A percentile compares a stretch with the other conserved stretches of the same genome.
Conservation (phyloP, 108 stramenopile genomes). For the Bacterosira constricta region DNA sequence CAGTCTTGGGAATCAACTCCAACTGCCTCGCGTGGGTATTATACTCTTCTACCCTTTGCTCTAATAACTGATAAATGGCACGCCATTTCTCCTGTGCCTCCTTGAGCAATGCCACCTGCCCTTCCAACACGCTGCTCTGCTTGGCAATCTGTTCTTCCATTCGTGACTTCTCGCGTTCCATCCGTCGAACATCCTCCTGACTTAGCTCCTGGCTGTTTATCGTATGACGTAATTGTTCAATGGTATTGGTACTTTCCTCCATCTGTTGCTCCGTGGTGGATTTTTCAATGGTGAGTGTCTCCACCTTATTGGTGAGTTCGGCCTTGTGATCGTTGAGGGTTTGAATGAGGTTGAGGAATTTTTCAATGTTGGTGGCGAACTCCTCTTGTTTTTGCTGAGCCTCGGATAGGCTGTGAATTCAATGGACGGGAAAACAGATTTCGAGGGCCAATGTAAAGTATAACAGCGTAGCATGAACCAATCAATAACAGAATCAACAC, state of each 20-base stretch:
- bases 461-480: not conserved
- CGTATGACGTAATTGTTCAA: conserved; percentile 52
- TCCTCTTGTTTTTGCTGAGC: conserved; percentile 73
- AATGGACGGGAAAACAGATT: not conserved
- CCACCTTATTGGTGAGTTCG: conserved; percentile 66
- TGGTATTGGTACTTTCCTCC: conserved; percentile 29
- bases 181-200: conserved; percentile 69
- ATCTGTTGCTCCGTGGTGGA: conserved; percentile 59
- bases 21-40: conserved; percentile 55
- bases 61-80: conserved; percentile 45
- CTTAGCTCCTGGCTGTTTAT: conserved; percentile 68
- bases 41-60: conserved; percentile 58
- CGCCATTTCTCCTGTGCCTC: conserved; percentile 55
- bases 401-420: conserved; percentile 58
- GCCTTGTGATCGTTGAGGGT: conserved; percentile 80
- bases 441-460: too few species aligned
- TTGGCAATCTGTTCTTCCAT: conserved; percentile 70
- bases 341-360: conserved; percentile 81
- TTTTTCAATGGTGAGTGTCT: conserved; percentile 59
- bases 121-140: conserved; percentile 32
- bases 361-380: conserved; percentile 80
- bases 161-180: conserved; percentile 69
- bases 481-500: not conserved
- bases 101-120: conserved; percentile 50
- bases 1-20: conserved; percentile 54